Conservation (phyloP, 1,284 basidiomycete genomes). For the Ustilago cynodontis region DNA sequence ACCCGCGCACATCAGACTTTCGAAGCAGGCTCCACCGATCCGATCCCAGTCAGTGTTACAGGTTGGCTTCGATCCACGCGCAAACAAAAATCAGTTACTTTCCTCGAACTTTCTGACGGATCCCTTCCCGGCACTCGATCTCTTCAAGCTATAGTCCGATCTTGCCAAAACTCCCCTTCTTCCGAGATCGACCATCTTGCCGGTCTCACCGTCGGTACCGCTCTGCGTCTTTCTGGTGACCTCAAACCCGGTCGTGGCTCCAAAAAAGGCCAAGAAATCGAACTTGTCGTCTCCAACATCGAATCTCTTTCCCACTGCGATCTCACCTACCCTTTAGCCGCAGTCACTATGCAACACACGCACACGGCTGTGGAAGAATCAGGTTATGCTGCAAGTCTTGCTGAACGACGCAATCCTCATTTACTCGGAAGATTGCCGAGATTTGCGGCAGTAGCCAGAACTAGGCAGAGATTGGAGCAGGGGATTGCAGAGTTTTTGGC, state of each 20-base stretch:
- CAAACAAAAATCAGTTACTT: slow-evolving; percentile 61
- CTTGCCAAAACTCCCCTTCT: slow-evolving; percentile 8
- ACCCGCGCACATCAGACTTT: slow-evolving; percentile 11
- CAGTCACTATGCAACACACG: slow-evolving; percentile 37
- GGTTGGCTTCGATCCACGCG: slow-evolving; percentile 59
- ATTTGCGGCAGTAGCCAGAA: slow-evolving; percentile 47
- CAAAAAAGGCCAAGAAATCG: slow-evolving; percentile 53
- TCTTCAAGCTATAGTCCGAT: slow-evolving; percentile 60
- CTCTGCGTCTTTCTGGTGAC: slow-evolving; percentile 44
- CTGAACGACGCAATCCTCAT: slow-evolving; percentile 57
- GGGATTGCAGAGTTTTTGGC: slow-evolving; percentile 38
- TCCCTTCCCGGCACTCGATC: slow-evolving; percentile 50
- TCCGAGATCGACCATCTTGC: slow-evolving; percentile 33
- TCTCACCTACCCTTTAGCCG: slow-evolving; percentile 36
- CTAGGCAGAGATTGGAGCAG: slow-evolving; percentile 43
- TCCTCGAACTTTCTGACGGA: slow-evolving; percentile 64
- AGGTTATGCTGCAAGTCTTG: slow-evolving; percentile 26
- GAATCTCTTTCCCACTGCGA: slow-evolving; percentile 50
- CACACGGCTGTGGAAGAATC: slow-evolving; percentile 12
- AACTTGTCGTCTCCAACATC: slow-evolving; percentile 43
- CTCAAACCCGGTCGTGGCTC: slow-evolving; percentile 47
- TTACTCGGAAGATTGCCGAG: slow-evolving; percentile 43
- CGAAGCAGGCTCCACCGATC: slow-evolving; percentile 6
- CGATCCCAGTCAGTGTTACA: slow-evolving; percentile 24
- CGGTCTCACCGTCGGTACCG: slow-evolving; percentile 54